Conservation (phyloP, 345 rosid species). For the Salix suchowensis region DNA sequence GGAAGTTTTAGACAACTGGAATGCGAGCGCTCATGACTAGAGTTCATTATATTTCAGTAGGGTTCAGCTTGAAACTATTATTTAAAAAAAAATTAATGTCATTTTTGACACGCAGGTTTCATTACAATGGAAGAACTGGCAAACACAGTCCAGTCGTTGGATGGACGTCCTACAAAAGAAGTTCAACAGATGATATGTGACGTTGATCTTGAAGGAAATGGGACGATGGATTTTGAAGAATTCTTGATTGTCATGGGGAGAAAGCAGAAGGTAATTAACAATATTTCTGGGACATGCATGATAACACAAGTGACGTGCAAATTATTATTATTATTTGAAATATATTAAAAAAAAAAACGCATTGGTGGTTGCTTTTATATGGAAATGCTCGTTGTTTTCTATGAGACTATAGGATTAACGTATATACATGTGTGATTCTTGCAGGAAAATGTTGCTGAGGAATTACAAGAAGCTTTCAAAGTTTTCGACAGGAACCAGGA, state of each 20-base stretch:
- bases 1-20: too few relatives aligned
- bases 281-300: too few relatives aligned
- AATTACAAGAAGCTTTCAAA: constrained; percentile 59
- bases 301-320: too few relatives aligned
- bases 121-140: constrained; percentile 47
- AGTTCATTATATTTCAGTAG: not conserved
- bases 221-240: constrained; percentile 33
- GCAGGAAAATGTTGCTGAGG: constrained; percentile 48
- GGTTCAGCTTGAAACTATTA: too few relatives aligned
- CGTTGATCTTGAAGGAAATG: constrained; percentile 35
- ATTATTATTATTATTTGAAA: too few relatives aligned
- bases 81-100: not conserved
- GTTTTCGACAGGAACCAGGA: constrained; percentile 65
- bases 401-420: not conserved
- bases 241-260: constrained; percentile 46
- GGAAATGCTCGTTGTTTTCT: not conserved
- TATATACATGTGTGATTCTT: not conserved
- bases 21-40: too few relatives aligned
- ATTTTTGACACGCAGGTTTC: constrained; percentile 25
- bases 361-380: not conserved
- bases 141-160: constrained; percentile 31
- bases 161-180: constrained; percentile 39
- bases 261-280: constrained; percentile 37
- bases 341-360: too few relatives aligned
- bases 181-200: constrained; percentile 45